phyloP scores from a whole-genome alignment of 106 monocot species.

The Acorus gramineus region DNA sequence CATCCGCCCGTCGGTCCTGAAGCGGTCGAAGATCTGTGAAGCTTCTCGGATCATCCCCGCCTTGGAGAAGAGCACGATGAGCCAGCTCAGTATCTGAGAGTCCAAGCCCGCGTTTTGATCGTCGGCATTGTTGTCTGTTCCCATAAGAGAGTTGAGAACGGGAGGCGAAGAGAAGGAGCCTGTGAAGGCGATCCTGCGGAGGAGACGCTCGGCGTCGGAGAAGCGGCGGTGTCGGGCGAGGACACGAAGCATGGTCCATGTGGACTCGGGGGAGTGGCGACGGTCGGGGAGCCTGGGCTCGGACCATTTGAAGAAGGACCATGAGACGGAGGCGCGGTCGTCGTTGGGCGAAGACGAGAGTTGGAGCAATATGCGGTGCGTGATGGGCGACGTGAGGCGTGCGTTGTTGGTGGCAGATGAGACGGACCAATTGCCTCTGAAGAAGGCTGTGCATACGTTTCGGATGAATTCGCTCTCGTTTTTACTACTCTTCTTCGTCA shows the following conservation, averaged over 20 bases:
- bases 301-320: conserved; percentile 59
- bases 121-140: neutral
- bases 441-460: conserved; percentile 44
- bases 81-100: conserved; percentile 65
- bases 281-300: conserved; percentile 53
- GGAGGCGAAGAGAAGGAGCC: conserved; percentile 56
- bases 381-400: conserved; percentile 34
- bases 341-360: conserved; percentile 20
- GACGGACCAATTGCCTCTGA: conserved; percentile 43
- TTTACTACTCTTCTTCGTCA: neutral
- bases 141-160: conserved; percentile 34
- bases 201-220: conserved; percentile 34
- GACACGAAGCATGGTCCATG: conserved; percentile 66
- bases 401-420: conserved; percentile 11
- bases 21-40: conserved; percentile 48
- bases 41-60: conserved; percentile 41
- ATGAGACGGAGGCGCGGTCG: conserved; percentile 21
- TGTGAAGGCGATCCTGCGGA: conserved; percentile 34
- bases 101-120: conserved; percentile 8
- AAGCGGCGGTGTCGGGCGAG: conserved; percentile 37
- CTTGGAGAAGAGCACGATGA: conserved; percentile 41
- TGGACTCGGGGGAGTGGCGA: conserved; percentile 55
- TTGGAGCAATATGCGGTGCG: conserved; percentile 37
- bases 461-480: conserved; percentile 24
- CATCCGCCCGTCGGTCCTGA: conserved; percentile 18